Evolutionary conservation across 1,284 basidiomycete genomes (phyloP).

Genomic region (Lentinula novae-zelandiae): DNA sequence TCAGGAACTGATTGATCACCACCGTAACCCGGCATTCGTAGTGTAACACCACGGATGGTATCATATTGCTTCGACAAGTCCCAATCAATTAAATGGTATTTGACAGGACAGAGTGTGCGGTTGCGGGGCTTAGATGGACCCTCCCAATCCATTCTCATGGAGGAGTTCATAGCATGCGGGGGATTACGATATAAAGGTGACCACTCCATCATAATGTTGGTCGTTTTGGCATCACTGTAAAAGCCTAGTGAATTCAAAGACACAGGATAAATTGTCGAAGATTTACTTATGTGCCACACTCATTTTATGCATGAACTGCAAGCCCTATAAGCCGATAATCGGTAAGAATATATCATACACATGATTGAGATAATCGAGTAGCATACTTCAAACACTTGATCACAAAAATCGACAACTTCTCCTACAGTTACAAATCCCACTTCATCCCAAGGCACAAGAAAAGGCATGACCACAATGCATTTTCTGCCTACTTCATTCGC

Average conservation of each 20-base stretch:
- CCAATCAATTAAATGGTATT: conserved; percentile 26
- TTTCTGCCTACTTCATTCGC: conserved; percentile 5
- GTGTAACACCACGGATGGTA: background rate
- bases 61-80: conserved; percentile 28
- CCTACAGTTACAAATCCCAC: conserved; percentile 15
- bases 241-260: no score
- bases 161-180: conserved; percentile 21
- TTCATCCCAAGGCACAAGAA: conserved; percentile 9
- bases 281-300: no score
- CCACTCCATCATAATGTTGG: conserved; percentile 36
- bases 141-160: conserved; percentile 16
- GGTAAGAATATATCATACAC: background rate
- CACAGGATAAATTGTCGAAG: no score
- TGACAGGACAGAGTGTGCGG: conserved; percentile 27
- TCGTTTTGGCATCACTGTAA: conserved; percentile 32
- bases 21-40: background rate
- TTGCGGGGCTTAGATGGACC: conserved; percentile 15
- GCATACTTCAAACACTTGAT: conserved; percentile 29
- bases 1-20: conserved; percentile 17
- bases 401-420: conserved; percentile 27
- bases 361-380: background rate
- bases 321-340: no score
- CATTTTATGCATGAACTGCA: no score
- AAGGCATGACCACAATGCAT: conserved; percentile 30
- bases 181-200: conserved; percentile 22